These are phyloP conservation scores for Thymus mandschuricus DNA, from an alignment of 257 asterid species.

Conservation along the genomic window DNA sequence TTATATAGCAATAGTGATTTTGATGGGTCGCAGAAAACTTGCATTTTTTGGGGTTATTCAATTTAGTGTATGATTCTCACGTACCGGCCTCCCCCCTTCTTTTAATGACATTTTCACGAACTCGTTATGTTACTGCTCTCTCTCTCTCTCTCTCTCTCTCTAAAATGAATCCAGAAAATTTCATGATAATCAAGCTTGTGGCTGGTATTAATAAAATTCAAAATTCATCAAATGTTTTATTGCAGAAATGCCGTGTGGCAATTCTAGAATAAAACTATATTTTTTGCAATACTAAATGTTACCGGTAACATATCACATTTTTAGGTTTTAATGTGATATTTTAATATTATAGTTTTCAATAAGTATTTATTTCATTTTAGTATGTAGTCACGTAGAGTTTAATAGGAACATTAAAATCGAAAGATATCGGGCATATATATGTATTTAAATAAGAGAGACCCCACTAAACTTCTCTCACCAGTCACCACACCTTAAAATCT, in stretches of 20 bases:
- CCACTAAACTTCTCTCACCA: conserved; percentile 18
- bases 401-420: no score
- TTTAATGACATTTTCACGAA: background rate
- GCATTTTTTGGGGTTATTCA: background rate
- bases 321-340: no score
- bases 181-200: background rate
- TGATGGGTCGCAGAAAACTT: background rate
- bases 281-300: no score
- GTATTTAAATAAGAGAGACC: conserved; percentile 24
- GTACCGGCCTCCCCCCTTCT: background rate
- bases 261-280: no score
- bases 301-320: no score
- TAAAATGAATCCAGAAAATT: background rate
- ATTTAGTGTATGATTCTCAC: background rate
- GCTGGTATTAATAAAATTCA: background rate
- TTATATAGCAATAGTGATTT: background rate
- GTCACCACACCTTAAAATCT: conserved; percentile 35
- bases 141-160: background rate
- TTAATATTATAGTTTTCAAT: no score
- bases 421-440: background rate
- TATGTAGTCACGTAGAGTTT: no score
- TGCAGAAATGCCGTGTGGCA: no score
- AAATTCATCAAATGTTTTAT: background rate
- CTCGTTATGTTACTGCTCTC: background rate
- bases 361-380: no score